Evolutionary conservation across 164 flowering plant species (phyloP).

Genomic region (Vitis rupestris): DNA sequence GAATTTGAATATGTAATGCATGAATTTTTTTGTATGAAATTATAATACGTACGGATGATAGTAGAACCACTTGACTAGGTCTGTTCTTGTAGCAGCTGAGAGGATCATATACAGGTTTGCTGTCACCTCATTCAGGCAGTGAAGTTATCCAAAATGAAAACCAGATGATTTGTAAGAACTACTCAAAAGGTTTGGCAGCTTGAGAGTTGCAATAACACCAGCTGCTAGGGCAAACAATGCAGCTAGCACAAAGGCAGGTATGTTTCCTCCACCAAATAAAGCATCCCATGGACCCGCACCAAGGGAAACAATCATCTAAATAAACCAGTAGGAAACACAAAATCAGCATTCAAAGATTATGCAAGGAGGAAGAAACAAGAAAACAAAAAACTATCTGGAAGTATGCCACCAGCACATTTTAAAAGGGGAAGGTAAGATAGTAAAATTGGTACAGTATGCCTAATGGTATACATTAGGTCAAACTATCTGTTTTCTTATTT

Average conservation of each 20-base stretch:
- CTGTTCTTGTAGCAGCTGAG: conserved; percentile 7
- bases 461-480: too few species aligned
- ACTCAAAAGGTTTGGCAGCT: conserved; percentile 68
- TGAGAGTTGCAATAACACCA: conserved; percentile 60
- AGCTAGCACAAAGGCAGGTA: conserved; percentile 90
- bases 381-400: not conserved
- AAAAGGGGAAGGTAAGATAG: not conserved
- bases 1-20: conserved; percentile 28
- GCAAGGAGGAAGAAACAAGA: not conserved
- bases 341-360: not conserved
- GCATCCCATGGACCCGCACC: conserved; percentile 99
- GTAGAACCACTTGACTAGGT: conserved; percentile 1
- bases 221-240: conserved; percentile 71
- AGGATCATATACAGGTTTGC: conserved; percentile 14
- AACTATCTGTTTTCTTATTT: too few species aligned
- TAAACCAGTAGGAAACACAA: conserved; percentile 4
- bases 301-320: conserved; percentile 85
- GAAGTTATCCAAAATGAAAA: conserved; percentile 70
- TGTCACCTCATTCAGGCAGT: not conserved
- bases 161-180: conserved; percentile 65
- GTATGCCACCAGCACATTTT: not conserved
- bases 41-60: conserved; percentile 9
- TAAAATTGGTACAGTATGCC: too few species aligned
- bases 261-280: conserved; percentile 92
- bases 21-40: not conserved